Evolutionary conservation across 2,329 filamentous ascomycete species (phyloP).

Genomic region (Xenoacremonium recifei): DNA sequence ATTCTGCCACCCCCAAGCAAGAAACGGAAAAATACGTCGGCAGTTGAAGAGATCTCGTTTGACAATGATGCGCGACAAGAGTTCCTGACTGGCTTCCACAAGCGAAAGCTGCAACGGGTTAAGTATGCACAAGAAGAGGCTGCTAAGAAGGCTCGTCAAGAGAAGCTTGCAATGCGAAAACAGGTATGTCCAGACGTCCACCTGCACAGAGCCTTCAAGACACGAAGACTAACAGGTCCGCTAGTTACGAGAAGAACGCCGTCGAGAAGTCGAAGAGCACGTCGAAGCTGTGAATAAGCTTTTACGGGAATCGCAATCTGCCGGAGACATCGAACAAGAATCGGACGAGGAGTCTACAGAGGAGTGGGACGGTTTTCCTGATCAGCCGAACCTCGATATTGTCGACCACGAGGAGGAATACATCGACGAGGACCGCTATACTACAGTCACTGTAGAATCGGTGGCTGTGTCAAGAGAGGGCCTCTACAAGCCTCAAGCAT

Average conservation of each 20-base stretch:
- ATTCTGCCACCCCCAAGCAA: constrained; percentile 60
- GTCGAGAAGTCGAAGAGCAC: constrained; percentile 77
- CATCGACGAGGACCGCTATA: constrained; percentile 93
- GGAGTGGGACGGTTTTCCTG: constrained; percentile 67
- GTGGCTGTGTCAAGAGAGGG: constrained; percentile 78
- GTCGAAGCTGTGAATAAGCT: constrained; percentile 73
- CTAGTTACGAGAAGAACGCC: constrained; percentile 80
- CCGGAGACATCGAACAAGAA: constrained; percentile 38
- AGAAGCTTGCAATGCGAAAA: constrained; percentile 70
- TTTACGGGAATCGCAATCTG: constrained; percentile 57
- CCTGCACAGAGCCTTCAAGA: neutral
- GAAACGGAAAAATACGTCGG: constrained; percentile 59
- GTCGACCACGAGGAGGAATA: constrained; percentile 89
- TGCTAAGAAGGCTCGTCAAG: constrained; percentile 72
- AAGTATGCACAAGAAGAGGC: constrained; percentile 84
- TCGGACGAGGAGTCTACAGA: constrained; percentile 44
- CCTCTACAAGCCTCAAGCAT: constrained; percentile 53
- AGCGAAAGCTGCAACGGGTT: constrained; percentile 82
- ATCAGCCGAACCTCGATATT: constrained; percentile 45
- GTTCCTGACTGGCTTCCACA: constrained; percentile 94
- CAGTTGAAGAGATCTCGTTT: constrained; percentile 80
- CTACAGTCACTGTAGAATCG: constrained; percentile 89
- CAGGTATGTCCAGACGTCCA: constrained; percentile 55
- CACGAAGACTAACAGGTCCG: neutral
- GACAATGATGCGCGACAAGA: constrained; percentile 77